Conservation (phyloP, 2,329 filamentous ascomycete genomes). For the Dryadomyces quercivorus region DNA sequence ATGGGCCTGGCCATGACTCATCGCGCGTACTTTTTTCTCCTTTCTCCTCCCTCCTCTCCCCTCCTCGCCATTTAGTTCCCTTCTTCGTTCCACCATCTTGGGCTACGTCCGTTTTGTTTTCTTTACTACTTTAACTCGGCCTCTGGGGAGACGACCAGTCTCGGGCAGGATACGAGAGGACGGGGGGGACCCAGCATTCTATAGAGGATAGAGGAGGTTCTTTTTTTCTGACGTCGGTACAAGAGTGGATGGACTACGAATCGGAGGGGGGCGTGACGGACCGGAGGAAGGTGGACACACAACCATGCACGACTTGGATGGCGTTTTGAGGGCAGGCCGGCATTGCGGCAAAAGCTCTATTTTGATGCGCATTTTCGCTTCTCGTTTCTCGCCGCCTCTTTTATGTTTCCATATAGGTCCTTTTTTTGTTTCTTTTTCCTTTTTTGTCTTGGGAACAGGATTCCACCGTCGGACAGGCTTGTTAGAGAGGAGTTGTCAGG, state of each 20-base stretch:
- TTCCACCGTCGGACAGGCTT: background rate
- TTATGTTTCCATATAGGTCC: background rate
- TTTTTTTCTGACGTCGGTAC: background rate
- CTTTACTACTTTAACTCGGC: background rate
- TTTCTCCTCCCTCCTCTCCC: background rate
- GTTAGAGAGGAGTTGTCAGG: constrained; percentile 6
- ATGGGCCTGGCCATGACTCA: background rate
- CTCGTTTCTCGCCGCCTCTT: background rate
- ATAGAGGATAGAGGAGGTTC: background rate
- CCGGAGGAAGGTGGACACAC: background rate
- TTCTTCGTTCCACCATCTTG: background rate
- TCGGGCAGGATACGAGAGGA: background rate
- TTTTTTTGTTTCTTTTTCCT: background rate
- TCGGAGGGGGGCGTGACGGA: background rate
- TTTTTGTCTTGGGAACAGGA: background rate
- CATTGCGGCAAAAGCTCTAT: background rate
- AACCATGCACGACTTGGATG: background rate
- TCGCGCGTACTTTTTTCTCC: background rate
- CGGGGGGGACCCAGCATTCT: too few relatives aligned
- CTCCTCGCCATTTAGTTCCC: background rate
- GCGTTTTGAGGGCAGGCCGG: background rate
- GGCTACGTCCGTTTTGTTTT: background rate
- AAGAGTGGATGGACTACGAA: background rate
- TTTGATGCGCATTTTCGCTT: background rate
- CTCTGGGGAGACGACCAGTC: background rate